Evolutionary conservation across 805 yeast genomes (phyloP), one percentile per base, ranked within the genome.

Genomic region (Cyberlindnera sargentensis): DNA sequence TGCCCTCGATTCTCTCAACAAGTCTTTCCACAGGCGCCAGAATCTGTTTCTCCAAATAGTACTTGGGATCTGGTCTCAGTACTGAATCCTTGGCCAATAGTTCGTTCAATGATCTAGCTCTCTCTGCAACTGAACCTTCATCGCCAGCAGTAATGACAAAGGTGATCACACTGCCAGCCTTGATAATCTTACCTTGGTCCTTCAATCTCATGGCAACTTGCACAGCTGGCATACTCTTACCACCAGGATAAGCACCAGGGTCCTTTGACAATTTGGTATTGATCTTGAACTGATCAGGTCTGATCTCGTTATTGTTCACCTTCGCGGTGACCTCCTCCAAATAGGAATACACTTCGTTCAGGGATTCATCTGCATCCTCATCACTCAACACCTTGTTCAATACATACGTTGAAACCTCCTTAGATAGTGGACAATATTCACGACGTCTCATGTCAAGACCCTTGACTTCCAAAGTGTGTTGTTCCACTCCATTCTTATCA

Each of bases 371-470:
- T 1, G 89, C 80, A 49, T 87, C 96, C 27, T 68, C 65, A 49
- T 83, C 88, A 7, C 84, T 75, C 23, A 91, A 69, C 36, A 91
- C 67, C 49, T 82, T 78, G 51, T 82, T 71, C 54, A 93, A 71
- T 5, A 87, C 85, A 61, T 72, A 80, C 6, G 80, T 77, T 1
- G 96, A 88, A 5, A 85, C 77, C 43, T 91, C 95, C 61, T 90
- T 93, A 1, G 98, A 87, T 40, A 93, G 66, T 40, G 89, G 95
- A 67, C 97, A 88, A 62, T 76, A 93, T 64, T 93, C 99, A 71
- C 99, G 87, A 64, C 99, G 89, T 58, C 78, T 81, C 95, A 93
- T 82, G 69, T 93, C 99, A 40, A 93, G 74, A 57, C 99, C 99
- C 62, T 93, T 93, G 36, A 91, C 96, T 63, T 93, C 97, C 49